phyloP scores from a whole-genome alignment of 2,329 filamentous ascomycete species.

The Xylariaceae sp. region DNA sequence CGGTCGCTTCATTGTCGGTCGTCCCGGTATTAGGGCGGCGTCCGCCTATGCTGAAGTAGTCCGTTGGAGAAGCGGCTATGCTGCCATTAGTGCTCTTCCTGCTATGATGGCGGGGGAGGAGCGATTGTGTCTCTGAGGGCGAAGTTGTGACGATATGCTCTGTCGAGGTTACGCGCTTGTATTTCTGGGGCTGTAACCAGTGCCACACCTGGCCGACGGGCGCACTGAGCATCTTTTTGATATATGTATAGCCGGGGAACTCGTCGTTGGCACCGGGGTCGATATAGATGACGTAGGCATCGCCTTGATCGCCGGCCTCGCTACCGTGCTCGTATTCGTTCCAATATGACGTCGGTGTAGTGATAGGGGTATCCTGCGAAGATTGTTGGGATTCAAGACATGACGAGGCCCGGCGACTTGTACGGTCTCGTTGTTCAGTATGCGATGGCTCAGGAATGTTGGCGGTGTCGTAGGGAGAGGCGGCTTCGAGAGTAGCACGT shows the following conservation, averaged over 20 bases:
- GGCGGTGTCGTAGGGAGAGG: conserved; percentile 44
- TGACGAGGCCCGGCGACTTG: conserved; percentile 8
- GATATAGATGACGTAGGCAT: conserved; percentile 75
- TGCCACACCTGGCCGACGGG: conserved; percentile 58
- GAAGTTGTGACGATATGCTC: not conserved
- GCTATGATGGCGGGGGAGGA: conserved; percentile 27
- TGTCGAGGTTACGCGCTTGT: conserved; percentile 1
- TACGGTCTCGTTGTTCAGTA: conserved; percentile 26
- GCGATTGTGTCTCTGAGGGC: conserved; percentile 36
- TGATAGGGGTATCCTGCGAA: conserved; percentile 28
- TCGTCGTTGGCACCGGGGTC: conserved; percentile 67
- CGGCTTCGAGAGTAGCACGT: conserved; percentile 52
- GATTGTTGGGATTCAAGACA: conserved; percentile 6
- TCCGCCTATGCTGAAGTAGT: conserved; percentile 39
- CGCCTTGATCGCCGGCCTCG: conserved; percentile 60
- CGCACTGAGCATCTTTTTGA: conserved; percentile 57
- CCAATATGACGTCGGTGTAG: conserved; percentile 63
- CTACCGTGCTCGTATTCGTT: conserved; percentile 87
- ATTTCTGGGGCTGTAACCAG: conserved; percentile 49
- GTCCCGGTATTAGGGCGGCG: conserved; percentile 8
- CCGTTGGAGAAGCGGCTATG: conserved; percentile 18
- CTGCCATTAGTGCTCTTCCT: not conserved
- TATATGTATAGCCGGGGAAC: conserved; percentile 68
- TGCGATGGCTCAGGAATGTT: conserved; percentile 19
- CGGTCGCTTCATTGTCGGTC: conserved; percentile 37